Base-by-base conservation (phyloP, 306 rosid species). In the Luffa acutangula region DNA sequence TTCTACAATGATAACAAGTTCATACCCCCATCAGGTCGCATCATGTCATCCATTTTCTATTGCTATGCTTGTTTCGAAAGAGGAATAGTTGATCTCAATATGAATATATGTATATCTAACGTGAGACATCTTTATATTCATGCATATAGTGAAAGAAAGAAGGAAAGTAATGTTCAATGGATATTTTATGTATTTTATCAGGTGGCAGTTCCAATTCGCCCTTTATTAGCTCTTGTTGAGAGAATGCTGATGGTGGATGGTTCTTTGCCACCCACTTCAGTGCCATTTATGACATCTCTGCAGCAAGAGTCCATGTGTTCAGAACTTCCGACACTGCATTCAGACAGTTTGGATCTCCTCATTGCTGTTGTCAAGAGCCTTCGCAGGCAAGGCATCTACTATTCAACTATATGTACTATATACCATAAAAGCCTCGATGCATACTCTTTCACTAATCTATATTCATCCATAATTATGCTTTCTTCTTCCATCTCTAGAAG, bases 231-330 rank as follows among this genome's bases (percentile, higher is more conserved):
- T 58, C 90, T 93, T 78, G 84, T 89, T 63, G 91, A 90, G 83
- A 96, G 99, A 87, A 90, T 90, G 79, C 78, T 96, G 84, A 87
- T 54, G 83, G 88, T 91, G 80, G 90, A 93, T 80, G 98, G 97
- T 66, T 87, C 97, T 75, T 71, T 91, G 81, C 90, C 96, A 76
- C 87, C 80, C 78, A 85, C 85, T 51, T 76, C 88, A 77, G 60
- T 81, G 82, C 89, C 91, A 76, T 92, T 96, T 84, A 79, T 88
- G 90, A 90, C 97, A 57, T 78, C 88, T 73, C 84, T 76, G 84
- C 94, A 91, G 81, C 98, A 96, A 88, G 97, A 93, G 79, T 83
- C 84, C 52, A 82, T 96, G 64, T 91, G 96, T 84, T 91, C 91
- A 21, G 92, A 89, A 84, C 99, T 96, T 84, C 98, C 99, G 39